Evolutionary conservation across 225 moss, liverwort and hornwort species (phyloP).

Genomic region (Ulota crispa): DNA sequence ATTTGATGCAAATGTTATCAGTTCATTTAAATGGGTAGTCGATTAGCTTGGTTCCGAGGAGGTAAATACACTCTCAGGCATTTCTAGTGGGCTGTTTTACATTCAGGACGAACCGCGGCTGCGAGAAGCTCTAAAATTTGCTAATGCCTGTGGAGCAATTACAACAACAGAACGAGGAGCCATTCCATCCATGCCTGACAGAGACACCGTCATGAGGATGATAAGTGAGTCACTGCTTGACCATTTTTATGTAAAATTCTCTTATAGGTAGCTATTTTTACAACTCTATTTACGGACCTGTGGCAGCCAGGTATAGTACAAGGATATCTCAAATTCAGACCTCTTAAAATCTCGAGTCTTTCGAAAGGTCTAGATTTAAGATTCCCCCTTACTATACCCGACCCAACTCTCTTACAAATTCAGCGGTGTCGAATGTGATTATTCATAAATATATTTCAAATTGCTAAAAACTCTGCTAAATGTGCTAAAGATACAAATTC

Average conservation of each 20-base stretch:
- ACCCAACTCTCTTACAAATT: no score
- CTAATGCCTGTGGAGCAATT: constrained; percentile 54
- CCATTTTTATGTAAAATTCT: constrained; percentile 4
- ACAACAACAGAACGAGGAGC: constrained; percentile 57
- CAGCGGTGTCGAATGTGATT: no score
- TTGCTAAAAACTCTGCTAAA: no score
- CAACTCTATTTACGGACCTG: background rate
- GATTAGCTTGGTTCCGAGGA: background rate
- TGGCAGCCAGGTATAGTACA: no score
- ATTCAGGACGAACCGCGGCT: constrained; percentile 43
- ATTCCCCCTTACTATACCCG: no score
- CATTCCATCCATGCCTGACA: constrained; percentile 51
- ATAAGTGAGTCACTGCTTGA: constrained; percentile 35
- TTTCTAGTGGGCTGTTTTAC: background rate
- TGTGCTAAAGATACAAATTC: no score
- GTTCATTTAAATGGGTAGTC: background rate
- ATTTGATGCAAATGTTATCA: background rate
- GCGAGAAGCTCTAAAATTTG: constrained; percentile 49
- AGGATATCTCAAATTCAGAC: no score
- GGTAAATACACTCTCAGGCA: background rate
- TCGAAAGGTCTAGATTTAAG: no score
- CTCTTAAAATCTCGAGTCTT: no score
- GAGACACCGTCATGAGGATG: constrained; percentile 47
- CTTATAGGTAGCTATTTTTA: background rate
- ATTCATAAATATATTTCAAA: no score